Evolutionary conservation across 257 asterid species (phyloP).

Genomic region (Solanum dulcamara): DNA sequence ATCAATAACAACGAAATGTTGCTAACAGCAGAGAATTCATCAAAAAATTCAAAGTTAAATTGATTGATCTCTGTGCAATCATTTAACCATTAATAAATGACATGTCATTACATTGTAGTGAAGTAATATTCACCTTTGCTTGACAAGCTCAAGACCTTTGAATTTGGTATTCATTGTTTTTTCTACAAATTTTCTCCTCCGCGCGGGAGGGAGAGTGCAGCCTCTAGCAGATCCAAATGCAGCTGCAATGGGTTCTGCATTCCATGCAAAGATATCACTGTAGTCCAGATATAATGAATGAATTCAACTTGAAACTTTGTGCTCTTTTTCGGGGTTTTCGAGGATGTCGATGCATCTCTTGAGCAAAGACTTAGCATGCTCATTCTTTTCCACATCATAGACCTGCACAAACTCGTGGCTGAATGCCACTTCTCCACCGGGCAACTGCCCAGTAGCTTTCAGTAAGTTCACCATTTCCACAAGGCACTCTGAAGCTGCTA

Average conservation of each 20-base stretch:
- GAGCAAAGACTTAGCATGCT: constrained; percentile 68
- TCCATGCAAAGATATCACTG: not conserved
- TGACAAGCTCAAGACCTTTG: not conserved
- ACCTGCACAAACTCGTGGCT: constrained; percentile 51
- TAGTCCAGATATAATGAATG: not conserved
- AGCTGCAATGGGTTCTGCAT: not conserved
- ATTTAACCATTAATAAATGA: not conserved
- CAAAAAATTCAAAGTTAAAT: not conserved
- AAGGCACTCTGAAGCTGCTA: constrained; percentile 77
- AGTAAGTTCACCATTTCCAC: constrained; percentile 43
- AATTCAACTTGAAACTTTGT: not conserved
- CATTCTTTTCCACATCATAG: constrained; percentile 56
- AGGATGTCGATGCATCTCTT: constrained; percentile 58
- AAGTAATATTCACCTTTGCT: not conserved
- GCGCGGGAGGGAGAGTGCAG: not conserved
- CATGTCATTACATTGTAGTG: not conserved
- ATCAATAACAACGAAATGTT: not conserved
- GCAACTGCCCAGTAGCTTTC: constrained; percentile 15
- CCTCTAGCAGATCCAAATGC: not conserved
- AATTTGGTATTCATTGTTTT: not conserved
- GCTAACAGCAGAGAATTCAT: not conserved
- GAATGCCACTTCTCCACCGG: constrained; percentile 29
- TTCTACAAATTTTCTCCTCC: not conserved
- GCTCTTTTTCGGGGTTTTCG: constrained; percentile 22
- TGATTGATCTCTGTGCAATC: not conserved